Base-by-base conservation (phyloP, 352 stramenopile genomes). In the Peronosclerospora sorghi region DNA sequence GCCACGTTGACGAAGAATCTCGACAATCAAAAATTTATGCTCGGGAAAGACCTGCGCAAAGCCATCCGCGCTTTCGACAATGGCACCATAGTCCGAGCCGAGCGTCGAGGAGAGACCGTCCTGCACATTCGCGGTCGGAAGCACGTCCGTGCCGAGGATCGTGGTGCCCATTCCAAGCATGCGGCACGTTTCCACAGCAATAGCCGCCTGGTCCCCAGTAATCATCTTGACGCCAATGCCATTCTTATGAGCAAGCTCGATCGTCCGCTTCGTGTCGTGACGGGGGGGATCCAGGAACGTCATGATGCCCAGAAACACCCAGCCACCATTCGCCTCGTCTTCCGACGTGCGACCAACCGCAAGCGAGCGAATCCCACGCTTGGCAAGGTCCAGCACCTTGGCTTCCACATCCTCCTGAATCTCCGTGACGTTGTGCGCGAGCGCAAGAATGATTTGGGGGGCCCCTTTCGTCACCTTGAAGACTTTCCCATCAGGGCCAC, bases 211-310 rank as follows among this genome's bases (percentile, higher is more conserved):
- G 59, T 98, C 95, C 34, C 95, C 95, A 0, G 95, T 98, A 50
- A 98, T 86, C 83, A 98, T 97, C 59, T 97, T 98, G 9, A 98
- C 87, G n/a, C 57, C 70, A 45, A 98, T 89, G 38, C 95, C 95
- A 34, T 88, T 80, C 43, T 88, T 55, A 41, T 96, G 72, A 18
- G 94, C 80, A 8, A 78, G 75, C 45, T 93, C 72, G 49, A 98
- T 97, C 15, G 94, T 97, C 24, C 73, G 71, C 41, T 89, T 86
- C 20, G 93, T 98, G 64, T 98, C 94, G 49, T 93, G 77, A 36
- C 95, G 86, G 28, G 95, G 93, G 13, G 94, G 94, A 62, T 98
- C 95, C 18, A 98, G 51, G 71, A 98, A 96, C 24, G 92, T 94
- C 46, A 98, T 73, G 34, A 98, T 78, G 14, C 94, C 94, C 18